Evolutionary conservation across 2,329 filamentous ascomycete species (phyloP).

Genomic region (Paecilomyces dactylethromorphus): DNA sequence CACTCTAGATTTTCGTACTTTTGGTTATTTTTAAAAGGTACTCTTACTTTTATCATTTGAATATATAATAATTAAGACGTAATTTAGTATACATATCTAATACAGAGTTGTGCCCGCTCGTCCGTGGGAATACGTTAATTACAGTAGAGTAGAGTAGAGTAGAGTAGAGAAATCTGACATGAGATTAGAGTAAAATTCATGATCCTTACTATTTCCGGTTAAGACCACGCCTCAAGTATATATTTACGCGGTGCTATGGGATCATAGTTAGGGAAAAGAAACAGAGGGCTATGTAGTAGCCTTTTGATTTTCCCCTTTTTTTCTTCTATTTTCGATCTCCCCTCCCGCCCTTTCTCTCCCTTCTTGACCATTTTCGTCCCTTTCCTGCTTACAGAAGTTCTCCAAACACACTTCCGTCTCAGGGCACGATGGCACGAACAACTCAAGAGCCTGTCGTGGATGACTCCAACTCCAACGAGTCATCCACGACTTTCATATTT

Average conservation of each 20-base stretch:
- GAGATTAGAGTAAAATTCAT: not conserved
- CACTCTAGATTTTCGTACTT: not conserved
- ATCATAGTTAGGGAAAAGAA: not conserved
- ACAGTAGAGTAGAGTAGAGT: no score
- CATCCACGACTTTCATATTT: not conserved
- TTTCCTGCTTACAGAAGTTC: no score
- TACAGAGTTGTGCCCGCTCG: not conserved
- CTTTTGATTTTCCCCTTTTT: not conserved
- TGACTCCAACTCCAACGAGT: not conserved
- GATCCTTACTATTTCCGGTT: not conserved
- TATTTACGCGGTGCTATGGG: not conserved
- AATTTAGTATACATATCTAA: not conserved
- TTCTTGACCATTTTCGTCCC: not conserved
- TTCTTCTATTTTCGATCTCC: not conserved
- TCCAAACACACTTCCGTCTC: not conserved
- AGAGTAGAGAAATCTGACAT: no score
- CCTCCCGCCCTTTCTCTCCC: no score
- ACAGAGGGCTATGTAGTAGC: not conserved
- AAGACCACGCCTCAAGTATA: not conserved
- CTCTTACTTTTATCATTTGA: no score
- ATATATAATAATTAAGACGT: not conserved
- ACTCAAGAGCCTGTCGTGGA: not conserved
- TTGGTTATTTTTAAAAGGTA: no score
- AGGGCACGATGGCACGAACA: not conserved
- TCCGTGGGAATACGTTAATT: no score